These are phyloP conservation scores for Exophiala aquamarina DNA, from an alignment of 2,329 filamentous ascomycete species.

Conservation along the genomic window DNA sequence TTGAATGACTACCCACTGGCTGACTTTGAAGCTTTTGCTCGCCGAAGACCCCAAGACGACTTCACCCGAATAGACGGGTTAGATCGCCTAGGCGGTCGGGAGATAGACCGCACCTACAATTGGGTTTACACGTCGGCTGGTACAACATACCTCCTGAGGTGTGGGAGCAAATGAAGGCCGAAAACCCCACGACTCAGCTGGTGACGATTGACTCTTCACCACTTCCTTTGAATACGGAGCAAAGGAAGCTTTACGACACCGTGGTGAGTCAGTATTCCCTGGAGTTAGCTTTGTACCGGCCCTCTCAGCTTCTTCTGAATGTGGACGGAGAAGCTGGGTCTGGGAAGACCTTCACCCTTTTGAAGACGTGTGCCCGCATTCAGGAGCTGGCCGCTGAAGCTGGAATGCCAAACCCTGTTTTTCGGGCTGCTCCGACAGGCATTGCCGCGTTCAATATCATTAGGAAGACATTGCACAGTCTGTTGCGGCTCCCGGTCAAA, in stretches of 20 bases:
- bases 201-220: no score
- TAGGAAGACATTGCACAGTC: no score
- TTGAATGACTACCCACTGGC: not conserved
- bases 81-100: not conserved
- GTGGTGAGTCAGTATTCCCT: no score
- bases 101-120: no score
- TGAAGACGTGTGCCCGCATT: not conserved
- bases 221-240: not conserved
- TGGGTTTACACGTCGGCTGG: no score
- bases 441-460: not conserved
- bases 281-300: no score
- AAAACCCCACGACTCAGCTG: no score
- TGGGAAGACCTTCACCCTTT: not conserved
- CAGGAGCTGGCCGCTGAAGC: not conserved
- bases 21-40: not conserved
- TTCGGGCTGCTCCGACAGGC: constrained; percentile 1
- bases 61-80: not conserved
- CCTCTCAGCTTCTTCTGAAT: not conserved
- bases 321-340: not conserved
- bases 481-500: no score
- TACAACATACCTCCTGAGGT: no score
- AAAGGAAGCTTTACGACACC: not conserved
- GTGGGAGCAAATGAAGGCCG: no score
- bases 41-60: not conserved
- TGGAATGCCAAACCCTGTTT: not conserved